Conservation (phyloP, 2,329 filamentous ascomycete genomes). For the Sclerotinia spermophila region DNA sequence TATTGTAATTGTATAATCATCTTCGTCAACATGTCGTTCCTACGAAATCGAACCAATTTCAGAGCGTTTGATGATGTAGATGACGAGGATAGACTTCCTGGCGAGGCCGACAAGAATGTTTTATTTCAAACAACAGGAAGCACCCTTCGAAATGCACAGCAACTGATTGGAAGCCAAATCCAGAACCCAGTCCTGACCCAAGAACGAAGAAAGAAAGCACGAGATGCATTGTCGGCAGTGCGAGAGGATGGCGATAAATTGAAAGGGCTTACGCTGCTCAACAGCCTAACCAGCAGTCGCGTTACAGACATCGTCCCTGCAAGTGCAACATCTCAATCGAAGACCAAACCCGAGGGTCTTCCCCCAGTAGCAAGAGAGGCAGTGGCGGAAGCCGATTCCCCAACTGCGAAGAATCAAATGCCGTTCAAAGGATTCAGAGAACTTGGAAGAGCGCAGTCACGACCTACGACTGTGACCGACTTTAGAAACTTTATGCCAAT, state of each 20-base stretch:
- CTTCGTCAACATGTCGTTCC: neutral
- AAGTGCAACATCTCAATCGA: neutral
- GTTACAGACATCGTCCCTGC: neutral
- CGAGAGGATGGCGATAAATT: neutral
- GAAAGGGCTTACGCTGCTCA: neutral
- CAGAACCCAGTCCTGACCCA: neutral
- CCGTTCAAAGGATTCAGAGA: neutral
- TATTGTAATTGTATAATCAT: neutral
- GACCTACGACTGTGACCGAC: constrained; percentile 1
- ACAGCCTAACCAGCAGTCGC: neutral
- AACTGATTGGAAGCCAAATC: neutral
- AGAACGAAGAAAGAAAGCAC: constrained; percentile 6
- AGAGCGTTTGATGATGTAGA: neutral
- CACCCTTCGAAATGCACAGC: neutral
- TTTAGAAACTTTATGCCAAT: constrained; percentile 20
- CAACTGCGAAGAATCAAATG: neutral
- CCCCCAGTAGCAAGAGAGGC: neutral
- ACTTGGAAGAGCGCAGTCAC: neutral
- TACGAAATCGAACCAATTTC: constrained; percentile 1
- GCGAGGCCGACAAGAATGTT: neutral
- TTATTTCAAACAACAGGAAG: neutral
- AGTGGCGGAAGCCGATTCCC: neutral
- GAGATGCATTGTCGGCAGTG: neutral
- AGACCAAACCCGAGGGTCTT: neutral
- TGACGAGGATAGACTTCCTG: neutral